phyloP scores from a whole-genome alignment of 1,139 yeast species.

The Magnusiomyces clavatus region DNA sequence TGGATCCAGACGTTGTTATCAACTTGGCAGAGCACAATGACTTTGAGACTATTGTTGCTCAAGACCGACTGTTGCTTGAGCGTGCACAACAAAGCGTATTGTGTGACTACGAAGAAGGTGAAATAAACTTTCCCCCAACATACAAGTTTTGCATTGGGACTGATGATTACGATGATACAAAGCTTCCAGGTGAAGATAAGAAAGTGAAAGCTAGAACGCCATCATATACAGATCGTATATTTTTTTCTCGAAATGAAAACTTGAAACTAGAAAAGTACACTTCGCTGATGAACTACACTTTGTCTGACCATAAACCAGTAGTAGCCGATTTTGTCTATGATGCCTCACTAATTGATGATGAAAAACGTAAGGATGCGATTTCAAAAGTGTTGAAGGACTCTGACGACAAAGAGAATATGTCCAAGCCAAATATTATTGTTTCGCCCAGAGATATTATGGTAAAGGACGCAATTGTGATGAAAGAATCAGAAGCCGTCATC shows the following conservation, averaged over 20 bases:
- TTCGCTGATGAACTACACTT: conserved; percentile 31
- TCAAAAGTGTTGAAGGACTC: conserved; percentile 33
- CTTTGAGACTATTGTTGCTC: conserved; percentile 42
- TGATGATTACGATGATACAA: conserved; percentile 39
- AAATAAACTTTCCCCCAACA: conserved; percentile 64
- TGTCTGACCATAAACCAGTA: conserved; percentile 77
- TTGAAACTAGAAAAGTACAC: conserved; percentile 18
- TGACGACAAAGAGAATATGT: conserved; percentile 39
- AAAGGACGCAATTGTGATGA: conserved; percentile 17
- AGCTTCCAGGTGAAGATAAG: conserved; percentile 3
- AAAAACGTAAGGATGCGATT: conserved; percentile 32
- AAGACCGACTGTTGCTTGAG: conserved; percentile 53
- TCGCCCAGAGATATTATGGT: conserved; percentile 23
- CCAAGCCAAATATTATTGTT: conserved; percentile 35
- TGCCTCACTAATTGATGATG: conserved; percentile 43
- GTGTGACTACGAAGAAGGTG: conserved; percentile 56
- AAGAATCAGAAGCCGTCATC: conserved; percentile 12
- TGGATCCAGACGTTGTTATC: conserved; percentile 39
- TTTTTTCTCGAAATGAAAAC: conserved; percentile 27
- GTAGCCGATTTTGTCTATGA: conserved; percentile 43
- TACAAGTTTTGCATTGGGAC: conserved; percentile 45
- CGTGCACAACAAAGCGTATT: conserved; percentile 48
- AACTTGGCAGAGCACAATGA: conserved; percentile 39
- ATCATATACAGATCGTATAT: conserved; percentile 71
- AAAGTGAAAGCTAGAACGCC: conserved; percentile 48